Evolutionary conservation across 352 stramenopile species (phyloP).

Genomic region (Paralagenidium karlingii): DNA sequence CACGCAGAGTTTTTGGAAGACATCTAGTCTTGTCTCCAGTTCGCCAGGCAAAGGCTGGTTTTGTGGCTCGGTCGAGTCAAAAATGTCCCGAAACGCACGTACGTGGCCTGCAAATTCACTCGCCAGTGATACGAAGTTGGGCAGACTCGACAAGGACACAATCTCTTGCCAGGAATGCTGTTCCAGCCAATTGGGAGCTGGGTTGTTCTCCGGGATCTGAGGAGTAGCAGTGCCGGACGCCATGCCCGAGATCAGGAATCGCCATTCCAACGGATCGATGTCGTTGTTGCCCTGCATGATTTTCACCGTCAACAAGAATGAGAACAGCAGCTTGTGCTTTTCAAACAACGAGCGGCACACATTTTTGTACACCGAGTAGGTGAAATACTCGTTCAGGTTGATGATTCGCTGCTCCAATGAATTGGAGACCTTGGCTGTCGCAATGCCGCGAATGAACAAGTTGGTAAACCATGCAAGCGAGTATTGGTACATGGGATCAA

Average conservation of each 20-base stretch:
- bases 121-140: constrained; percentile 42
- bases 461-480: constrained; percentile 88
- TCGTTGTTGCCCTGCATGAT: constrained; percentile 80
- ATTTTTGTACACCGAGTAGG: constrained; percentile 91
- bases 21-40: constrained; percentile 22
- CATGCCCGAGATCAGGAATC: constrained; percentile 85
- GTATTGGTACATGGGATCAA: constrained; percentile 89
- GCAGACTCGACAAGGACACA: constrained; percentile 47
- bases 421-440: constrained; percentile 47
- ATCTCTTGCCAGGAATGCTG: constrained; percentile 69
- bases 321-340: constrained; percentile 90
- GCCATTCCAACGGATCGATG: constrained; percentile 77
- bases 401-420: constrained; percentile 63
- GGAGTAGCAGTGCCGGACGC: constrained; percentile 50
- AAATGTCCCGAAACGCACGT: constrained; percentile 18
- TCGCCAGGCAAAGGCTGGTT: constrained; percentile 19
- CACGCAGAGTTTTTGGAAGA: constrained; percentile 20
- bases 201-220: constrained; percentile 64
- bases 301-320: constrained; percentile 83
- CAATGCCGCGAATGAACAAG: constrained; percentile 86
- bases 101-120: constrained; percentile 24
- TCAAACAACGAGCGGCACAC: constrained; percentile 90
- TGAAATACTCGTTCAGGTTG: constrained; percentile 89
- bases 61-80: constrained; percentile 22
- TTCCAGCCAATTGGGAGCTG: constrained; percentile 46